These are phyloP conservation scores for Solioccasus polychromus DNA, from an alignment of 768 basidiomycete genomes.

Conservation along the genomic window DNA sequence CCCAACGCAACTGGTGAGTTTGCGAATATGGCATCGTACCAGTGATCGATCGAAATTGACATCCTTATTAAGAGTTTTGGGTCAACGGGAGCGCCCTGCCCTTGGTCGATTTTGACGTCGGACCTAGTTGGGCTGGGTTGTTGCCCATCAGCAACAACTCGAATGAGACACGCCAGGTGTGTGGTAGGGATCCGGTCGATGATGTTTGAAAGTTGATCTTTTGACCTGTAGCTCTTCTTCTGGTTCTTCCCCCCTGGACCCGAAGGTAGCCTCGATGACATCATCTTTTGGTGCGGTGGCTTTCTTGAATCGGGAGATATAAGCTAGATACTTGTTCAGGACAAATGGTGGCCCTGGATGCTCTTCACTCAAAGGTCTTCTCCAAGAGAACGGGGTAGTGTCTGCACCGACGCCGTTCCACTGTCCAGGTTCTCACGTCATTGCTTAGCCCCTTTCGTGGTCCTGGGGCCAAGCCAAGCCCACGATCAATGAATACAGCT, in stretches of 20 bases:
- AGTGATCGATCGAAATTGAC: neutral
- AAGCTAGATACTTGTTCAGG: constrained; percentile 36
- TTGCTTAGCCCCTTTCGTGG: constrained; percentile 63
- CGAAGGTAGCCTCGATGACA: constrained; percentile 64
- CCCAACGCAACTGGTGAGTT: constrained; percentile 55
- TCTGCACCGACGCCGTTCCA: constrained; percentile 10
- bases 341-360: constrained; percentile 82
- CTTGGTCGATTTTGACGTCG: constrained; percentile 68
- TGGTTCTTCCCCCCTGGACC: constrained; percentile 84
- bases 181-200: neutral
- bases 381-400: constrained; percentile 74
- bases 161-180: constrained; percentile 67
- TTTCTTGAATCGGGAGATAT: neutral
- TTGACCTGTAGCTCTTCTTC: constrained; percentile 68
- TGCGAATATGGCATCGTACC: neutral
- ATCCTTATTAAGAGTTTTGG: constrained; percentile 53
- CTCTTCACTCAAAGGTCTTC: constrained; percentile 65
- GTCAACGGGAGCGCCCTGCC: constrained; percentile 67
- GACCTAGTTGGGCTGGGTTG: constrained; percentile 73
- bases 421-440: constrained; percentile 12
- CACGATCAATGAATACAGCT: constrained; percentile 63
- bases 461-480: constrained; percentile 59
- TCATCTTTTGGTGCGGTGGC: constrained; percentile 63
- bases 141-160: constrained; percentile 60
- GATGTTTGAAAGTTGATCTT: no score